Evolutionary conservation across 2,329 filamentous ascomycete species (phyloP), one percentile per base, ranked within the genome.

Genomic region (Penicillium sp.): DNA sequence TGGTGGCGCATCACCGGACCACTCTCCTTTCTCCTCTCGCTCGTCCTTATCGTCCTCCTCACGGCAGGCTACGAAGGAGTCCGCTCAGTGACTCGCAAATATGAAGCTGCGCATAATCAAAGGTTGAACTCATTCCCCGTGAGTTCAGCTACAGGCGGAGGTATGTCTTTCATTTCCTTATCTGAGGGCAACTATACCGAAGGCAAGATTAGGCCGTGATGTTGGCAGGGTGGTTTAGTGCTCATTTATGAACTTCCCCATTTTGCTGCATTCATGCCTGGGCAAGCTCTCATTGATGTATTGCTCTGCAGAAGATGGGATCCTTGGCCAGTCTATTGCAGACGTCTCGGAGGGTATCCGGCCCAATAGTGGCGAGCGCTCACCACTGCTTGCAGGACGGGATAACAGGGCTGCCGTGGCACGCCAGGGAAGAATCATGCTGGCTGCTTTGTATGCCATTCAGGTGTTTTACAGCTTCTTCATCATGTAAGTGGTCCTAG

Each of bases 381-480:
- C 83, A 87, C 82, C 84, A 71, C 80, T 87, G 74, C 79, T 81
- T 76, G 77, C 86, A 95, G 89, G 89, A 77, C 87, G 88, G 72
- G 73, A 75, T 44, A 83, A 80, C 68, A 82, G 83, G 70, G 76
- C 73, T 58, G 76, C 78, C 57, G 77, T 82, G 57, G 82, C 84
- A 70, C 82, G 85, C 73, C 83, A 81, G 66, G 86, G 84, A 46
- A 91, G 89, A 72, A 69, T 95, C 55, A 76, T 90, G 71, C 92
- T 96, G 79, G 89, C 89, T 25, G 73, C 82, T 28, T 76, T 99
- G 50, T 99, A 99, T 77, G 92, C 87, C 18, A 74, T 94, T 46
- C 94, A 99, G 78, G 95, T 94, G 62, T 97, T 97, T 73, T 99
- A 99, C 73, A 95, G 92, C 42, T 97, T 99, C 68, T 97, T 99